Percentiles rank a stretch among this genome's conserved stretches.
phyloP scores from a whole-genome alignment of 768 basidiomycete genomes.

The Lentinula edodes region DNA sequence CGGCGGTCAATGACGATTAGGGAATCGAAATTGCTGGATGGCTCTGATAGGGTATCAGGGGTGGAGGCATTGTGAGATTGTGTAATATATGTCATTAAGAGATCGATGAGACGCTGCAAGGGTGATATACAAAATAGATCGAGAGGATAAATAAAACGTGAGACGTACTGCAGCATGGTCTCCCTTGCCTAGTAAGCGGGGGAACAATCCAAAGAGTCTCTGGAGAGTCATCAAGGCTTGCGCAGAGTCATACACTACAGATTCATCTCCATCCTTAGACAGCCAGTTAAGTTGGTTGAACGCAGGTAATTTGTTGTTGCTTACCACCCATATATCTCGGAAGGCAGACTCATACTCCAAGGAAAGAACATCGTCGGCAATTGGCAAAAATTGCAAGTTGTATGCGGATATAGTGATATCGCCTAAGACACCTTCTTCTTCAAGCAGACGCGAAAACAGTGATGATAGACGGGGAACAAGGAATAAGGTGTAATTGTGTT shows the following conservation, averaged over 20 bases:
- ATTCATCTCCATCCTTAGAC: constrained; percentile 88
- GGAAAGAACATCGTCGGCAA: constrained; percentile 90
- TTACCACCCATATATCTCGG: constrained; percentile 86
- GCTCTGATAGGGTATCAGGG: constrained; percentile 34
- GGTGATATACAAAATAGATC: not conserved
- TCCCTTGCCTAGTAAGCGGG: constrained; percentile 90
- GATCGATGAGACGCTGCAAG: constrained; percentile 64
- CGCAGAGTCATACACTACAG: constrained; percentile 81
- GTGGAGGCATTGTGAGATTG: constrained; percentile 30
- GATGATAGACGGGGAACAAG: constrained; percentile 86
- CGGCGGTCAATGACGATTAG: constrained; percentile 87
- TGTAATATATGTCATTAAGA: constrained; percentile 58
- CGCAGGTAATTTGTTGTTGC: constrained; percentile 21
- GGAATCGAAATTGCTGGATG: constrained; percentile 69
- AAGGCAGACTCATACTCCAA: constrained; percentile 83
- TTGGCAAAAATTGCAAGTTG: constrained; percentile 88
- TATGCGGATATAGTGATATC: constrained; percentile 84
- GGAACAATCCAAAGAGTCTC: constrained; percentile 81
- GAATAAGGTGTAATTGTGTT: constrained; percentile 81
- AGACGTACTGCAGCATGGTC: constrained; percentile 69
- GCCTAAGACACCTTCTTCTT: constrained; percentile 98
- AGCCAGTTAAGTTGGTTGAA: constrained; percentile 6
- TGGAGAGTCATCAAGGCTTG: constrained; percentile 82
- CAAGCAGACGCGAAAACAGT: constrained; percentile 78
- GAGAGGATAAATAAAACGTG: not conserved